Conservation (phyloP, 371 early-diverging fungal species). For the Mucor plumbeus region DNA sequence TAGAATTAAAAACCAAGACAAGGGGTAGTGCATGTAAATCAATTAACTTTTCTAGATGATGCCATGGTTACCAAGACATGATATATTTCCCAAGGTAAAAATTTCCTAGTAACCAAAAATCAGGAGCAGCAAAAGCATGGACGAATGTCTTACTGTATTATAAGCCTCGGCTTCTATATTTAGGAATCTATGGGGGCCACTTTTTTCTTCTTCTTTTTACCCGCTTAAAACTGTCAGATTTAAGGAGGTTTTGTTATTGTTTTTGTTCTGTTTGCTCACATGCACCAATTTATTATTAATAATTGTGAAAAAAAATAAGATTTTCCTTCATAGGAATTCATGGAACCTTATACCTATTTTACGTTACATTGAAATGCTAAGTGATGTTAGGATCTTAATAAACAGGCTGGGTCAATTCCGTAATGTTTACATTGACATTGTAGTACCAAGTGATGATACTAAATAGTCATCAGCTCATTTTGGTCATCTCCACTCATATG, state of each 20-base stretch:
- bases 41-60: not conserved
- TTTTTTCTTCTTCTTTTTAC: not conserved
- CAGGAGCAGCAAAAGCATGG: no score
- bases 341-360: not conserved
- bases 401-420: not conserved
- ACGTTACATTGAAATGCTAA: not conserved
- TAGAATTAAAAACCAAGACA: not conserved
- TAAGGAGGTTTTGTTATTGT: not conserved
- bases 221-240: not conserved
- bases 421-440: constrained; percentile 1
- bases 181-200: not conserved
- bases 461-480: not conserved
- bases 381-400: not conserved
- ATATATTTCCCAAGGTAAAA: no score
- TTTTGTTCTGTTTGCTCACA: not conserved
- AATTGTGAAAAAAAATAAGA: not conserved
- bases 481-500: not conserved
- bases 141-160: not conserved
- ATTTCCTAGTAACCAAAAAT: no score
- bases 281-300: not conserved
- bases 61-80: not conserved
- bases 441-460: not conserved
- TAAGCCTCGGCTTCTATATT: constrained; percentile 1
- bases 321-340: not conserved
- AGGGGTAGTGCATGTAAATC: not conserved